Evolutionary conservation across 129 eudicot species (phyloP).

Genomic region (Flaveria sonorensis): DNA sequence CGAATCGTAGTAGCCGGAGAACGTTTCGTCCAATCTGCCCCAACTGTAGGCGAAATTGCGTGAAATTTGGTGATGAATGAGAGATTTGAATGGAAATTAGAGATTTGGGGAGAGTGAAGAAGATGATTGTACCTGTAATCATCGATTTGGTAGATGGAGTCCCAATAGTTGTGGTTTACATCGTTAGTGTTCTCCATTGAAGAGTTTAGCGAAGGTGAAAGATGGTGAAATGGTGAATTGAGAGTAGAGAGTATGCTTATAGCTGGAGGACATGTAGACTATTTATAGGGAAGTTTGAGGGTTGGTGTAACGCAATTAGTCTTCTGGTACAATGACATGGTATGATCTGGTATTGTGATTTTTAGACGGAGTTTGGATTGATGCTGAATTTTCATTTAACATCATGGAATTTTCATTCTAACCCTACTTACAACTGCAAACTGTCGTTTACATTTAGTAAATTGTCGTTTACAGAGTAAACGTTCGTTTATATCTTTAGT

Average conservation of each 20-base stretch:
- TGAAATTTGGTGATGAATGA: neutral
- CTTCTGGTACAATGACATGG: too few species aligned
- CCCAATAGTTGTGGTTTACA: neutral
- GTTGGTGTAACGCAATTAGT: too few species aligned
- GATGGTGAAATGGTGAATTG: neutral
- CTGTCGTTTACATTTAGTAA: too few species aligned
- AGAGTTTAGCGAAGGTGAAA: neutral
- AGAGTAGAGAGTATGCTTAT: neutral
- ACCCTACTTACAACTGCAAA: too few species aligned
- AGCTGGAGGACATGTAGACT: neutral
- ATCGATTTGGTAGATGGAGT: neutral
- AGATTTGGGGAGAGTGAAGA: neutral
- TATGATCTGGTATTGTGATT: too few species aligned
- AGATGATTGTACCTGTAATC: neutral
- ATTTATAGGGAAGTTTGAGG: too few species aligned
- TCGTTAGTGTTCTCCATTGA: neutral
- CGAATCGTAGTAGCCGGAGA: constrained; percentile 66
- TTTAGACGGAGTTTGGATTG: too few species aligned
- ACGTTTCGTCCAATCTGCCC: constrained; percentile 53
- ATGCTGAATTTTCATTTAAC: too few species aligned
- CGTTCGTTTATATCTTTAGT: too few species aligned
- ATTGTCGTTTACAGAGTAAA: too few species aligned
- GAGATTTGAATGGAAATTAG: neutral
- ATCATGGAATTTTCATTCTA: too few species aligned
- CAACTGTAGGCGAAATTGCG: constrained; percentile 25